phyloP scores from a whole-genome alignment of 1,284 basidiomycete genomes.

The Trametes hirsuta region DNA sequence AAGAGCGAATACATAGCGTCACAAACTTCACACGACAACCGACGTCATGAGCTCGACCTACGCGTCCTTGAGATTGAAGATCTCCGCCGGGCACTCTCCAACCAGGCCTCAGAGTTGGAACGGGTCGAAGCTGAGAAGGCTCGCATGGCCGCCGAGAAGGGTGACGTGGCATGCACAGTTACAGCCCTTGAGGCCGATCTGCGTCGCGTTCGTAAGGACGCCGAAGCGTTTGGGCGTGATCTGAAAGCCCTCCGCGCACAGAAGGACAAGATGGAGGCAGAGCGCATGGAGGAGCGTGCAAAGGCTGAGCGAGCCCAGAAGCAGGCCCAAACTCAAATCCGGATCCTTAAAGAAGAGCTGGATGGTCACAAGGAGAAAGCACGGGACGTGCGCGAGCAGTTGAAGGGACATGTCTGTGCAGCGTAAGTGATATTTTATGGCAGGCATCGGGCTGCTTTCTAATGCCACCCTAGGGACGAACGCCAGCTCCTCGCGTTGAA shows the following conservation, averaged over 20 bases:
- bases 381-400: conserved; percentile 45
- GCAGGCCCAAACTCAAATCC: conserved; percentile 66
- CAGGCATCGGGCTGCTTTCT: neutral
- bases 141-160: conserved; percentile 63
- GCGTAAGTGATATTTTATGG: conserved; percentile 35
- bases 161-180: conserved; percentile 63
- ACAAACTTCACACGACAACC: conserved; percentile 70
- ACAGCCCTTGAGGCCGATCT: conserved; percentile 70
- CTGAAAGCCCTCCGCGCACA: conserved; percentile 65
- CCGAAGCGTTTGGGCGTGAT: conserved; percentile 76
- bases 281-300: conserved; percentile 49
- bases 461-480: conserved; percentile 46
- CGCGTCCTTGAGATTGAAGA: conserved; percentile 74
- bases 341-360: conserved; percentile 70
- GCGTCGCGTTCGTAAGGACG: conserved; percentile 68
- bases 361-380: conserved; percentile 56
- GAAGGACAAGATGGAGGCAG: conserved; percentile 64
- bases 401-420: conserved; percentile 59
- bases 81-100: conserved; percentile 62
- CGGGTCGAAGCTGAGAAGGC: conserved; percentile 61
- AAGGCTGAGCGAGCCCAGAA: conserved; percentile 60
- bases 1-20: conserved; percentile 60
- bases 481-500: conserved; percentile 58
- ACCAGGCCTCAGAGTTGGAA: conserved; percentile 66
- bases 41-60: conserved; percentile 72